Evolutionary conservation across 2,329 filamentous ascomycete species (phyloP), one percentile per base, ranked within the genome.

Genomic region (Fusarium floridanum): DNA sequence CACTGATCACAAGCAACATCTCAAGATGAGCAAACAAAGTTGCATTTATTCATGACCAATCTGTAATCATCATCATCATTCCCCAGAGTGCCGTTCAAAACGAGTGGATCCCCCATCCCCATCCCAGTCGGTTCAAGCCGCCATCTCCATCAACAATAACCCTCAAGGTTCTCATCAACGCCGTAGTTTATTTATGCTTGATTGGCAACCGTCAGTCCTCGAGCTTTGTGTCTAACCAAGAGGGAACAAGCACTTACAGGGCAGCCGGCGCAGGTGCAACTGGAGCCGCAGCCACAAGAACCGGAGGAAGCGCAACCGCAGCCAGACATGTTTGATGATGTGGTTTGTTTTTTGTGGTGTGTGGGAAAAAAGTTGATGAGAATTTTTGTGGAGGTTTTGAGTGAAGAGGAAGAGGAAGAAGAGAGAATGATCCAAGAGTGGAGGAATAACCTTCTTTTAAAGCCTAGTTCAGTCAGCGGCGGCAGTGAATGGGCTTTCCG

Each of bases 211-310:
- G 61, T 78, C 68, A 78, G 74, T 59, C 39, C 63, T 65, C 43
- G n/a, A 45, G 16, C 24, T 43, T 66, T 55, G 43, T 39, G 56
- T 63, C 72, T 69, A n/a, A 65, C 61, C 56, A 59, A 43, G 65
- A 73, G 55, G 70, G 57, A 59, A 29, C 43, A 53, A 53, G 24
- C 16, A 32, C 84, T 78, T 82, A 86, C 85, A 75, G 84, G 84
- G 83, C 85, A 86, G 78, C 80, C 80, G 56, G 79, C 73, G 75
- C 85, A 86, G 73, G 83, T 82, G 84, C 85, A 86, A 80, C 73
- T 48, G 34, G 80, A 77, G 77, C 84, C 84, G 79, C 85, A 86
- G 78, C 79, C 77, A 79, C 85, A 86, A 63, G 82, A 77, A 75
- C 84, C 84, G 71, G 83, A 82, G 61, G 81, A 76, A 75, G 83